Percentiles rank a stretch among this genome's conserved stretches.
Evolutionary conservation across 2,329 filamentous ascomycete species (phyloP).

Genomic region (Hymenoscyphus fraxineus): DNA sequence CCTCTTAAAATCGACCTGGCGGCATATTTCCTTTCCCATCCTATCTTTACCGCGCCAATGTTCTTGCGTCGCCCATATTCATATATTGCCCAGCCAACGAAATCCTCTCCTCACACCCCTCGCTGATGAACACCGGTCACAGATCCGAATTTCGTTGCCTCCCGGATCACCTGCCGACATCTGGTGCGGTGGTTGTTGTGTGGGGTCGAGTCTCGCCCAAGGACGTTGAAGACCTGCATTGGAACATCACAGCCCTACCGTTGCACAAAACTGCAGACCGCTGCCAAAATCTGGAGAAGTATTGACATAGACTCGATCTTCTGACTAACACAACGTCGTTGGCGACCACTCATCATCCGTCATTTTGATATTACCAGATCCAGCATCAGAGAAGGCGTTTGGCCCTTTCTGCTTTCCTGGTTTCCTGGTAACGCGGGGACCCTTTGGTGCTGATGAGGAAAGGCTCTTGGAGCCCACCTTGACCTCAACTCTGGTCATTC

Average conservation of each 20-base stretch:
- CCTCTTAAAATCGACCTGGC: conserved; percentile 15
- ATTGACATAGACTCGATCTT: conserved; percentile 16
- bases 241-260: conserved; percentile 32
- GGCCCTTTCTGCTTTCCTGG: conserved; percentile 10
- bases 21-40: conserved; percentile 25
- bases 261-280: conserved; percentile 28
- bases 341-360: background rate
- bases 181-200: conserved; percentile 24
- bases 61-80: conserved; percentile 17
- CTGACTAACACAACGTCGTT: conserved; percentile 18
- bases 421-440: conserved; percentile 10
- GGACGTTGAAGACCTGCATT: conserved; percentile 28
- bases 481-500: conserved; percentile 14
- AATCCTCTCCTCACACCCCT: conserved; percentile 19
- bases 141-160: conserved; percentile 24
- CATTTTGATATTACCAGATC: conserved; percentile 8
- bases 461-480: conserved; percentile 19
- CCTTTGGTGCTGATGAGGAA: conserved; percentile 26
- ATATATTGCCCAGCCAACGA: conserved; percentile 25
- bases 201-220: conserved; percentile 25
- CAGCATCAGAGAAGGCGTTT: conserved; percentile 7
- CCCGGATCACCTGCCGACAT: conserved; percentile 34
- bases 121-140: conserved; percentile 31
- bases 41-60: conserved; percentile 29
- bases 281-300: conserved; percentile 23